These are phyloP conservation scores for Schrenkiella parvula DNA, from an alignment of 345 rosid genomes.

Conservation along the genomic window DNA sequence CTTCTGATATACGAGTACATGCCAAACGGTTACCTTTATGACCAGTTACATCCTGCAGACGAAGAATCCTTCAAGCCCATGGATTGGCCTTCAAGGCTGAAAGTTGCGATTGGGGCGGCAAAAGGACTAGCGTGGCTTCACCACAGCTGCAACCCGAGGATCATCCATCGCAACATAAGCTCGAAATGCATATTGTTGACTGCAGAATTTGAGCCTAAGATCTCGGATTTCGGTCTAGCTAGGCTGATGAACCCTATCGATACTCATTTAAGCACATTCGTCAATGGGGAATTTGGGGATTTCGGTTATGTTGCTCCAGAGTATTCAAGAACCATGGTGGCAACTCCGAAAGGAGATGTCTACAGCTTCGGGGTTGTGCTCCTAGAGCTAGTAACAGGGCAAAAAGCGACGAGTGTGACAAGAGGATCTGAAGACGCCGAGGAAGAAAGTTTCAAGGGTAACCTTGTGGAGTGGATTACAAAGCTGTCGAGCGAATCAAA, in stretches of 20 bases:
- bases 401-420: constrained; percentile 63
- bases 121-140: constrained; percentile 95
- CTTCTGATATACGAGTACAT: constrained; percentile 72
- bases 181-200: constrained; percentile 82
- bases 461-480: constrained; percentile 76
- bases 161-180: constrained; percentile 90
- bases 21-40: constrained; percentile 70
- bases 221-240: constrained; percentile 95
- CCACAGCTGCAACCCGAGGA: constrained; percentile 92
- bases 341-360: constrained; percentile 94
- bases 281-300: constrained; percentile 97
- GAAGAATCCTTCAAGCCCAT: constrained; percentile 47
- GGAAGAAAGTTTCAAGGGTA: constrained; percentile 75
- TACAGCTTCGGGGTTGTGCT: constrained; percentile 96
- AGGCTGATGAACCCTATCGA: constrained; percentile 95
- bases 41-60: constrained; percentile 44
- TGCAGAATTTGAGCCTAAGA: constrained; percentile 76
- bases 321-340: constrained; percentile 75
- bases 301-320: constrained; percentile 95
- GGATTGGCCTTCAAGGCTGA: constrained; percentile 91
- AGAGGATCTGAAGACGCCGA: constrained; percentile 48
- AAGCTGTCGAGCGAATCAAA: constrained; percentile 45
- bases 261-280: constrained; percentile 91
- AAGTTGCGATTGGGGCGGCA: constrained; percentile 76
- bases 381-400: constrained; percentile 88